phyloP scores from a whole-genome alignment of 2,329 filamentous ascomycete genomes.

The Arthrobotrys pseudoclavata region DNA sequence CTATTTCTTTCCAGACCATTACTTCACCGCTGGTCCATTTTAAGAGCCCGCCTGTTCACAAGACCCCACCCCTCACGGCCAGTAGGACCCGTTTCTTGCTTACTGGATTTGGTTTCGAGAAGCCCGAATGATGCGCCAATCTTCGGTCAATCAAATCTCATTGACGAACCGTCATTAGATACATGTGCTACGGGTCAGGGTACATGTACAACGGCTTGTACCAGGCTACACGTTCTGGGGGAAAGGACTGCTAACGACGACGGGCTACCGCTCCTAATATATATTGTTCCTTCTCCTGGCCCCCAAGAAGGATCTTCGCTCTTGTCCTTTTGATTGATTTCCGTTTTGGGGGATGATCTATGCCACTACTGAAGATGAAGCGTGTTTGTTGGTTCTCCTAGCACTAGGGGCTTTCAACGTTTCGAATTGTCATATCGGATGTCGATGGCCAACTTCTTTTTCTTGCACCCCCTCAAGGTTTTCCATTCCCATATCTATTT shows the following conservation, averaged over 20 bases:
- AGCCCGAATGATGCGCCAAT: conserved; percentile 58
- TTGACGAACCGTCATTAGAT: conserved; percentile 41
- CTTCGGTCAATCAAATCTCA: conserved; percentile 59
- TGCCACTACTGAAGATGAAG: conserved; percentile 42
- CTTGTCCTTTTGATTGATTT: conserved; percentile 56
- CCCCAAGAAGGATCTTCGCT: conserved; percentile 46
- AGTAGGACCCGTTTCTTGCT: conserved; percentile 54
- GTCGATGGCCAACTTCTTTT: conserved; percentile 21
- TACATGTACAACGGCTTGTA: conserved; percentile 29
- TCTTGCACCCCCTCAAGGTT: background rate
- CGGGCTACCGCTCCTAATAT: background rate
- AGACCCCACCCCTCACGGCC: conserved; percentile 54
- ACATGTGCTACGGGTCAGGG: conserved; percentile 38
- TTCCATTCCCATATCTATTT: background rate
- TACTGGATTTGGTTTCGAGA: conserved; percentile 56
- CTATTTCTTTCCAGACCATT: conserved; percentile 39
- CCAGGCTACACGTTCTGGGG: background rate
- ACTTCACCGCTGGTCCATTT: conserved; percentile 56
- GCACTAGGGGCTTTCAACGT: conserved; percentile 52
- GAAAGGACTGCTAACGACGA: background rate
- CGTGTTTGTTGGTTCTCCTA: conserved; percentile 42
- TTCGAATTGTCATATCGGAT: conserved; percentile 58
- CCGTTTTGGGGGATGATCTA: conserved; percentile 55
- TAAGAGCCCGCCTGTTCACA: conserved; percentile 52
- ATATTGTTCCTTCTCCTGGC: background rate